A percentile compares a stretch with the other conserved stretches of the same genome.
Evolutionary conservation across 495 filamentous ascomycete species (phyloP).

Genomic region (Penicillium robsamsonii): DNA sequence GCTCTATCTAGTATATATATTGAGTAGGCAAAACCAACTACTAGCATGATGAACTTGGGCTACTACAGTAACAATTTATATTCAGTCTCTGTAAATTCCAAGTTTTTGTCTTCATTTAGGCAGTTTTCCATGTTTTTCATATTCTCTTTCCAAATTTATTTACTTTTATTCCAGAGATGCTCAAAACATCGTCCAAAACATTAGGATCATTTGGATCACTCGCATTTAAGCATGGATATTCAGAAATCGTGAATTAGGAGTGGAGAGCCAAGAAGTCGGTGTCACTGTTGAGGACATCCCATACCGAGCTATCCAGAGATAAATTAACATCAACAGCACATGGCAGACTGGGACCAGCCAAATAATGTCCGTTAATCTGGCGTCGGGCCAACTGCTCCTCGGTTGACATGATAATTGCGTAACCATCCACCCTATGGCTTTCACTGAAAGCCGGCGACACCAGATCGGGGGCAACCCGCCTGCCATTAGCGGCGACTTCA

Average conservation of each 20-base stretch:
- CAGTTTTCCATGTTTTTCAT: background rate
- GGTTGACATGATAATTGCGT: background rate
- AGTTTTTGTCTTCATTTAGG: background rate
- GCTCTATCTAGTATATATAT: background rate
- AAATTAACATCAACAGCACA: constrained; percentile 5
- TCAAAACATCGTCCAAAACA: background rate
- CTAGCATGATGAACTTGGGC: background rate
- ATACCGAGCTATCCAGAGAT: background rate
- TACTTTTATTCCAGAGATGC: background rate
- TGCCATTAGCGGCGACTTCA: background rate
- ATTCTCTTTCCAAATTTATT: background rate
- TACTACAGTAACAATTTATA: background rate
- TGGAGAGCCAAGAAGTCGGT: background rate
- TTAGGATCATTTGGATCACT: background rate
- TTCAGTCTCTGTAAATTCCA: background rate
- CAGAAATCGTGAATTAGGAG: background rate
- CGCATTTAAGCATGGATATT: background rate
- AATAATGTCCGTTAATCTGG: background rate
- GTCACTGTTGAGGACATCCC: background rate
- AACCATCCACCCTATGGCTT: background rate
- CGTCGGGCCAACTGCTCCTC: background rate
- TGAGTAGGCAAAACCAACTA: background rate
- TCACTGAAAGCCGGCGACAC: background rate
- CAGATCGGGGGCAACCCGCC: background rate
- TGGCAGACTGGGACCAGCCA: background rate